phyloP scores from a whole-genome alignment of 495 filamentous ascomycete genomes.

The Hypoxylon lienhwacheense region DNA sequence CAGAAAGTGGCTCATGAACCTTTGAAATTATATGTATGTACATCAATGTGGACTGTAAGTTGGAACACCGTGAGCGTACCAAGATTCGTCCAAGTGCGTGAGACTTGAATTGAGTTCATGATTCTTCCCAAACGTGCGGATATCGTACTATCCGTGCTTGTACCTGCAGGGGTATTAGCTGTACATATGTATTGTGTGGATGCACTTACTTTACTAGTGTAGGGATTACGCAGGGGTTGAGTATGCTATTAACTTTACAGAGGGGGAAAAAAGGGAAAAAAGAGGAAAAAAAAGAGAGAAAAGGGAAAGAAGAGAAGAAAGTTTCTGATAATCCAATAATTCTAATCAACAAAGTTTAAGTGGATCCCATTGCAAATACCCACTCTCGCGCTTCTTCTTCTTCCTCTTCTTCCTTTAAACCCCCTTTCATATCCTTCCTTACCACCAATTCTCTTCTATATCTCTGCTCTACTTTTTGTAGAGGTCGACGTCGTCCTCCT shows the following conservation, averaged over 20 bases:
- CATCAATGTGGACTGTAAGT: no score
- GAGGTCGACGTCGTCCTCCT: conserved; percentile 16
- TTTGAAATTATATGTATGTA: no score
- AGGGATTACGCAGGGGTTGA: no score
- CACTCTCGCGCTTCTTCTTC: conserved; percentile 3
- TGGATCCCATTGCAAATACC: conserved; percentile 20
- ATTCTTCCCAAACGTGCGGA: conserved; percentile 19
- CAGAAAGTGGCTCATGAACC: no score
- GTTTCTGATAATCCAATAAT: conserved; percentile 32
- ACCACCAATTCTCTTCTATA: conserved; percentile 5
- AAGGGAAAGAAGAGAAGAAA: conserved; percentile 6
- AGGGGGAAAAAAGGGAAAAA: no score
- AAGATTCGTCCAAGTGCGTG: no score
- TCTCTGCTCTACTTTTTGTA: no score
- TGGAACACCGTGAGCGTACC: no score
- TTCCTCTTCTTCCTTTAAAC: background rate
- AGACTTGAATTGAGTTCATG: no score
- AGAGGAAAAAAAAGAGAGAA: background rate
- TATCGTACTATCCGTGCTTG: conserved; percentile 24
- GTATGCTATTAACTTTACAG: no score
- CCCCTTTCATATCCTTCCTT: conserved; percentile 4
- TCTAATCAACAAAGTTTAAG: conserved; percentile 31
- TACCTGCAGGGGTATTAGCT: background rate
- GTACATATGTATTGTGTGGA: background rate
- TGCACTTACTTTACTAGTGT: background rate